These are phyloP conservation scores for Haematococcus sp. DNA, from an alignment of 139 green algal genomes.

Conservation along the genomic window DNA sequence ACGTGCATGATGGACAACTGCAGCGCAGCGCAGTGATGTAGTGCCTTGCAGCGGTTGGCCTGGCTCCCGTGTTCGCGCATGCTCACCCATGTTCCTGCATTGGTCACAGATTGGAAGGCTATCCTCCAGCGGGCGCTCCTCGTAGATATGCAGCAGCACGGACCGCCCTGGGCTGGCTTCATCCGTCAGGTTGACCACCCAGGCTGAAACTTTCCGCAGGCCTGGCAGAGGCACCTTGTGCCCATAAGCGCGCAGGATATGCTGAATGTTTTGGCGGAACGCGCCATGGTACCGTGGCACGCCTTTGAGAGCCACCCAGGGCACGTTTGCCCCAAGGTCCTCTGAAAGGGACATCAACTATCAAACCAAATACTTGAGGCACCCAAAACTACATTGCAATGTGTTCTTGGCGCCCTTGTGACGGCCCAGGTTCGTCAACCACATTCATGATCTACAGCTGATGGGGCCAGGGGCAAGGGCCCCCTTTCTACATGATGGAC, in stretches of 20 bases:
- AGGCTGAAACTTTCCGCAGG: constrained; percentile 10
- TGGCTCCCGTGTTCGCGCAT: background rate
- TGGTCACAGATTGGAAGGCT: constrained; percentile 63
- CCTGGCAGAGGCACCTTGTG: constrained; percentile 17
- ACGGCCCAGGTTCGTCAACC: background rate
- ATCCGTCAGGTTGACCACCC: constrained; percentile 2
- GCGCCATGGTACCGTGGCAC: background rate
- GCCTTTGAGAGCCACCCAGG: background rate
- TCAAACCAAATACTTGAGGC: background rate
- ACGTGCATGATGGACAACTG: no score
- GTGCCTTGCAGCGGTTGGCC: background rate
- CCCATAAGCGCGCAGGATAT: constrained; percentile 18
- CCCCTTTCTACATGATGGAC: no score
- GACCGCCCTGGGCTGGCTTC: background rate
- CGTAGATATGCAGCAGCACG: constrained; percentile 56
- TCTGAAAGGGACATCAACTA: no score
- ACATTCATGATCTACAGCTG: background rate
- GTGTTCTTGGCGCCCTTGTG: background rate
- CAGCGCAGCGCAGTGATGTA: background rate
- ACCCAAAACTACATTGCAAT: no score
- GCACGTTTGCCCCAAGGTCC: background rate
- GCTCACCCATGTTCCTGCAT: constrained; percentile 83
- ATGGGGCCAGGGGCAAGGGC: no score
- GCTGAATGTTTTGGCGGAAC: constrained; percentile 16
- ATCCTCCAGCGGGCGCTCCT: constrained; percentile 50